These are phyloP conservation scores for Saccharomyces eubayanus DNA, from an alignment of 805 yeast species.

Conservation along the genomic window DNA sequence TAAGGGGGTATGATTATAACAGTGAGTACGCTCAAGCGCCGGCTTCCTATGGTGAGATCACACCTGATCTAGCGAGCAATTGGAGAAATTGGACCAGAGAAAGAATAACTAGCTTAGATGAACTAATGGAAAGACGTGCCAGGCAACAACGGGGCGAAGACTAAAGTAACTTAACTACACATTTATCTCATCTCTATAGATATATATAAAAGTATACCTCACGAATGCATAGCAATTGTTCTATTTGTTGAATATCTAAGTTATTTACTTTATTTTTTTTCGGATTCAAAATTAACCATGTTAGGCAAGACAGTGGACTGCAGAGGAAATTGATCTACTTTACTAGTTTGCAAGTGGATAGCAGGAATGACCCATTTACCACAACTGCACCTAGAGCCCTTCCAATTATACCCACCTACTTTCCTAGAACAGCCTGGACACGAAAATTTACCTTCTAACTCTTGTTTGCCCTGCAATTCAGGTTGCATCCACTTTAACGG, in stretches of 20 bases:
- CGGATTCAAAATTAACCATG: slow-evolving; percentile 14
- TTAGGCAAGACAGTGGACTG: slow-evolving; percentile 18
- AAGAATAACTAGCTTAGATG: slow-evolving; percentile 10
- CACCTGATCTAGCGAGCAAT: slow-evolving; percentile 8
- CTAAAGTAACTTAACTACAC: not conserved
- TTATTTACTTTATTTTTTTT: not conserved
- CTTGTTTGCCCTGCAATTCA: slow-evolving; percentile 59
- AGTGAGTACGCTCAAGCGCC: not conserved
- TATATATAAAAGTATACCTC: not conserved
- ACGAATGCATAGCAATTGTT: not conserved
- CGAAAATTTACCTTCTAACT: slow-evolving; percentile 74
- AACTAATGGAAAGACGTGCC: slow-evolving; percentile 3
- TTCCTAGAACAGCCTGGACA: slow-evolving; percentile 83
- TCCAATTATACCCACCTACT: slow-evolving; percentile 91
- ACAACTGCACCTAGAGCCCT: slow-evolving; percentile 88
- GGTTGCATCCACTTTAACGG: slow-evolving; percentile 88
- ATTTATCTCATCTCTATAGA: not conserved
- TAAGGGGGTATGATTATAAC: not conserved
- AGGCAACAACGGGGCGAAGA: slow-evolving; percentile 9
- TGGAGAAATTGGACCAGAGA: slow-evolving; percentile 5
- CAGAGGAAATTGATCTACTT: slow-evolving; percentile 57
- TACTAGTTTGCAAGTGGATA: slow-evolving; percentile 67
- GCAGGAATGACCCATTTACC: slow-evolving; percentile 96
- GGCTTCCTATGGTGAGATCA: not conserved
- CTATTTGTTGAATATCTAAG: slow-evolving; percentile 1